Base-by-base conservation (phyloP, 129 eudicot genomes). In the Centaurea solstitialis region DNA sequence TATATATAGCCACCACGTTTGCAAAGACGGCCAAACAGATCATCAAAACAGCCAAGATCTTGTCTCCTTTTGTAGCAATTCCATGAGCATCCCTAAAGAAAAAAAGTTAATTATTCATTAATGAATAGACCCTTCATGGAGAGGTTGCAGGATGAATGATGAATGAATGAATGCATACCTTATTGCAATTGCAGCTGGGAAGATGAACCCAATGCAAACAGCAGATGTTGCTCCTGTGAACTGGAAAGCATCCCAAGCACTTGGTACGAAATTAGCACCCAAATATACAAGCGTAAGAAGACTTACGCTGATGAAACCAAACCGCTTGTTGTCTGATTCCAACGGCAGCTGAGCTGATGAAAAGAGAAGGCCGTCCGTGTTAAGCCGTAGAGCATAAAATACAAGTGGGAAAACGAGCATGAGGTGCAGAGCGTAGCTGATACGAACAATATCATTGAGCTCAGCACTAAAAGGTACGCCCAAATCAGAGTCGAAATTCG, bases 401-500 rank as follows among this genome's bases (percentile, higher is more conserved):
- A 91, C 85, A 4, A 91, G 79, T 15, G 96, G 96, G 74, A 91
- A 91, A 79, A 87, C 96, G 17, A 91, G 93, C 89, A 91, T 87
- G 64, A 91, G 85, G 76, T 91, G 93, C 10, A 86, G 82, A 10
- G 93, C 88, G 12, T 89, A 91, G 86, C 96, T 91, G 68, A 91
- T 82, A 62, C 91, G 89, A 79, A 91, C 96, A 71, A 79, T 69
- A 57, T 89, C 93, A 68, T 93, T 96, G 47, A 96, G 90, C 65
- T 89, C 69, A 17, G 81, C 79, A 74, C 99, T 87, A 72, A 70
- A 86, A n/a, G 97, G 98, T 45, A 93, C 87, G 3, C 92, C 95
- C 13, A 93, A 93, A 86, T 91, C 89, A 3, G 92, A 85, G 86
- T 92, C 93, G 40, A 96, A 96, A 80, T 93, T 96, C 37, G 97